Percentiles rank a stretch among this genome's conserved stretches.
These are phyloP conservation scores for Panellus pusillus DNA, from an alignment of 768 basidiomycete species.

Conservation along the genomic window DNA sequence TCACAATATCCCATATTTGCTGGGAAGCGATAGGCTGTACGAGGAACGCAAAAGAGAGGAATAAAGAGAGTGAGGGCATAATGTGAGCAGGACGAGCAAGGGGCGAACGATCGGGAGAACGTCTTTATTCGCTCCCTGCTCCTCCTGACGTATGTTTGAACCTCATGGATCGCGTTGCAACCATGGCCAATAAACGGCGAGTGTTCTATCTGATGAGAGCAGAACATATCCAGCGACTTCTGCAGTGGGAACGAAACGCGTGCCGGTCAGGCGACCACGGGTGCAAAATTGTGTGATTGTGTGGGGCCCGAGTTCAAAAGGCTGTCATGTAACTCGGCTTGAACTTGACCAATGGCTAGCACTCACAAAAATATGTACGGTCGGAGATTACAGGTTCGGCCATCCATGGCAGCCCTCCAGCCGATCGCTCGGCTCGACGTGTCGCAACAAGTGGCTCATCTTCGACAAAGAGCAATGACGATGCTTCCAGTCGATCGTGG, in stretches of 20 bases:
- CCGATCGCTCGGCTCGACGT: no score
- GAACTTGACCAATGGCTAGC: no score
- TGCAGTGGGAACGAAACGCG: neutral
- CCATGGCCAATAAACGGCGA: neutral
- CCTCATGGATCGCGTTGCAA: conserved; percentile 3
- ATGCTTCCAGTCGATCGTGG: no score
- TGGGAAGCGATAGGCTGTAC: conserved; percentile 37
- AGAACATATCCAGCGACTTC: conserved; percentile 4
- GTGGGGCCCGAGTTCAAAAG: no score
- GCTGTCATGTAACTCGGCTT: no score
- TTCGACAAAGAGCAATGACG: no score
- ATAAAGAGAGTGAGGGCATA: conserved; percentile 14
- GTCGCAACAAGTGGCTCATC: no score
- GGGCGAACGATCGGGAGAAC: neutral
- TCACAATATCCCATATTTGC: conserved; percentile 55
- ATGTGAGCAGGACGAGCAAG: conserved; percentile 16
- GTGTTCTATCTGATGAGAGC: conserved; percentile 10
- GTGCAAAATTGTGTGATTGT: no score
- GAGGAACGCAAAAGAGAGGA: conserved; percentile 20
- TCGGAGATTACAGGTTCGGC: no score
- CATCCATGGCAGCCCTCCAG: no score
- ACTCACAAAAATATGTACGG: no score
- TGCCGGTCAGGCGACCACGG: no score
- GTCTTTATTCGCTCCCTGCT: neutral
- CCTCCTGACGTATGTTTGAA: conserved; percentile 4